Percentiles rank a stretch among this genome's conserved stretches.
phyloP scores from a whole-genome alignment of 176 grass and related monocot species.

The Lolium rigidum region DNA sequence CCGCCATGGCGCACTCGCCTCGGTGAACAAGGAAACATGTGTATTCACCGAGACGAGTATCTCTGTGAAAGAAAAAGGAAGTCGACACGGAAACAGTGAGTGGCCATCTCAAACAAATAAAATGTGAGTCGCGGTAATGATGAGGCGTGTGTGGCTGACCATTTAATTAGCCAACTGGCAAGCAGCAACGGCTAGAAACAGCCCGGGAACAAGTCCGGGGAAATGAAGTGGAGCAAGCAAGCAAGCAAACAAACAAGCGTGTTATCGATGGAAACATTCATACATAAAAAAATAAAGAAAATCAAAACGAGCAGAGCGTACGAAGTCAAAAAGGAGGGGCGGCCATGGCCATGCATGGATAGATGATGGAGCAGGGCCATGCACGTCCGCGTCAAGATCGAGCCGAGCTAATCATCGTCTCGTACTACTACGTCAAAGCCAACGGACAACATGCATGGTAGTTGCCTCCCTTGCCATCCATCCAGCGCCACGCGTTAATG shows the following conservation, averaged over 20 bases:
- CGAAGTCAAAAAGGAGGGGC: not conserved
- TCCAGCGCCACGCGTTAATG: too few species aligned
- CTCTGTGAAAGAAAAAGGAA: not conserved
- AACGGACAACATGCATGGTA: not conserved
- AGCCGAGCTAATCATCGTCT: not conserved
- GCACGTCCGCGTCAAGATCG: conserved; percentile 1
- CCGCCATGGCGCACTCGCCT: too few species aligned
- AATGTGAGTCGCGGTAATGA: not conserved
- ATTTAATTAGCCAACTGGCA: not conserved
- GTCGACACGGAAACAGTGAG: not conserved
- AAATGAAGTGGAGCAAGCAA: not conserved
- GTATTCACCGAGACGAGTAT: too few species aligned
- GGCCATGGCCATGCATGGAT: not conserved
- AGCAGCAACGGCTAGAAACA: not conserved
- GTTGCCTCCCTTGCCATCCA: too few species aligned
- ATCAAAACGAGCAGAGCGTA: not conserved
- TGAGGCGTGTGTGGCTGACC: not conserved
- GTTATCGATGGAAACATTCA: not conserved
- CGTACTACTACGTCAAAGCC: not conserved
- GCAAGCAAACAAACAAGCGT: not conserved
- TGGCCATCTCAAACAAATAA: not conserved
- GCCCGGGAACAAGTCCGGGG: too few species aligned
- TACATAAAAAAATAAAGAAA: not conserved
- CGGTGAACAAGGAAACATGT: too few species aligned
- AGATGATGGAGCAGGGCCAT: not conserved